These are phyloP conservation scores for Boletus tylopilopsis DNA, from an alignment of 768 basidiomycete genomes.

Conservation along the genomic window DNA sequence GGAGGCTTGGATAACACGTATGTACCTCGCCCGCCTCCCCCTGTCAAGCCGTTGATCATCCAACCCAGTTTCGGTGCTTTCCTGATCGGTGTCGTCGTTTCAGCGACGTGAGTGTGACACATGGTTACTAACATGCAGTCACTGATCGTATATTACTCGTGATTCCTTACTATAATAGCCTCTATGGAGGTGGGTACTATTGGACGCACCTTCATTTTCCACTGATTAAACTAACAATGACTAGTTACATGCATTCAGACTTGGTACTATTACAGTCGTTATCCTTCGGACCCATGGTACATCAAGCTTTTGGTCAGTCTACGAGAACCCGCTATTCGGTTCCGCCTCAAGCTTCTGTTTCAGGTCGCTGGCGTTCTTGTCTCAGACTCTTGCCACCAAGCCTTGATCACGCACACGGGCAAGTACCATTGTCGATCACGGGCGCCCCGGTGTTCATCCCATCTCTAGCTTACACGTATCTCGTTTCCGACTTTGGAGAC, in stretches of 20 bases:
- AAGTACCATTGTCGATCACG: neutral
- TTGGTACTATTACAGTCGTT: slow-evolving; percentile 50
- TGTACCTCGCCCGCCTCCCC: slow-evolving; percentile 5
- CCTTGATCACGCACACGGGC: slow-evolving; percentile 54
- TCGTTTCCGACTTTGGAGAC: slow-evolving; percentile 39
- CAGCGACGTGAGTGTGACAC: slow-evolving; percentile 42
- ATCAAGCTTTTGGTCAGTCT: slow-evolving; percentile 44
- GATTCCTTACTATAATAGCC: slow-evolving; percentile 28
- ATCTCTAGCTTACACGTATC: slow-evolving; percentile 45
- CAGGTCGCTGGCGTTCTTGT: slow-evolving; percentile 52
- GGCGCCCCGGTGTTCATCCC: neutral
- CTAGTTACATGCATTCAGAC: slow-evolving; percentile 56
- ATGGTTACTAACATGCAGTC: slow-evolving; percentile 4
- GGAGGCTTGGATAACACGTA: slow-evolving; percentile 38
- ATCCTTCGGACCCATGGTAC: slow-evolving; percentile 51
- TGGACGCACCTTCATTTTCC: neutral
- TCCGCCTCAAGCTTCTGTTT: neutral
- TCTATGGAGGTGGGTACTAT: slow-evolving; percentile 46
- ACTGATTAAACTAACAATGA: slow-evolving; percentile 1
- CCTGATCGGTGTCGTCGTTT: slow-evolving; percentile 51
- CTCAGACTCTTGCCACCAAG: slow-evolving; percentile 56
- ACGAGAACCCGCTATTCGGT: neutral
- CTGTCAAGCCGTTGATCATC: slow-evolving; percentile 1
- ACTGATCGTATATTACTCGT: neutral
- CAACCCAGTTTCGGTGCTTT: slow-evolving; percentile 48